Evolutionary conservation across 768 basidiomycete species (phyloP).

Genomic region (Gyrodon lividus): DNA sequence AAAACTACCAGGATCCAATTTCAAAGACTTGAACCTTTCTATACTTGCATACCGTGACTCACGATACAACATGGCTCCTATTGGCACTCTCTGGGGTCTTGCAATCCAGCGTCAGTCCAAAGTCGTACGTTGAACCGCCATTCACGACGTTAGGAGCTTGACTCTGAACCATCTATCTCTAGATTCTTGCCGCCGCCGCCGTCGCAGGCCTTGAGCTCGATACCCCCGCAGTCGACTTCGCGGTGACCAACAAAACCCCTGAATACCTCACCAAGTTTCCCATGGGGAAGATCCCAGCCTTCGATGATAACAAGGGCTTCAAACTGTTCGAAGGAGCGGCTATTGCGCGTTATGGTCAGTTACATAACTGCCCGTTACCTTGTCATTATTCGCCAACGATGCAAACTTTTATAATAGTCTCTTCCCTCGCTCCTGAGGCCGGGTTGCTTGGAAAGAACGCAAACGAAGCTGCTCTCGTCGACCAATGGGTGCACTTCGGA

Average conservation of each 20-base stretch:
- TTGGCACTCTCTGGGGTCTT: constrained; percentile 28
- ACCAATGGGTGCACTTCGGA: constrained; percentile 32
- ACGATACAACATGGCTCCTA: constrained; percentile 19
- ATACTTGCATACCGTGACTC: neutral
- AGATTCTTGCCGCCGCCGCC: constrained; percentile 26
- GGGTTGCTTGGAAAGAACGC: constrained; percentile 24
- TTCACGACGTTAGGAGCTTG: neutral
- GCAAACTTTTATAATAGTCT: constrained; percentile 11
- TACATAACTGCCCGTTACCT: neutral
- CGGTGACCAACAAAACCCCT: constrained; percentile 24
- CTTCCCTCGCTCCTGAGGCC: constrained; percentile 25
- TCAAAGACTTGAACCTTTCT: neutral
- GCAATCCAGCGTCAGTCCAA: constrained; percentile 26
- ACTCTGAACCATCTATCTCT: neutral
- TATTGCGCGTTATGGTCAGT: constrained; percentile 30
- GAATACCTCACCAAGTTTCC: constrained; percentile 32
- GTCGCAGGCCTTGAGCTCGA: constrained; percentile 28
- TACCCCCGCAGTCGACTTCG: constrained; percentile 18
- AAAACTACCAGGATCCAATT: neutral
- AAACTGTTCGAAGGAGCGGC: constrained; percentile 27
- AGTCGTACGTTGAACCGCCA: constrained; percentile 19
- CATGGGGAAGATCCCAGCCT: constrained; percentile 27
- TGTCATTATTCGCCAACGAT: neutral
- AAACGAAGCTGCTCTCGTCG: constrained; percentile 26
- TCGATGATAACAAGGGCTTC: constrained; percentile 24